Base-by-base conservation (phyloP, 108 stramenopile species). In the Cyclotella choctawhatcheeana region DNA sequence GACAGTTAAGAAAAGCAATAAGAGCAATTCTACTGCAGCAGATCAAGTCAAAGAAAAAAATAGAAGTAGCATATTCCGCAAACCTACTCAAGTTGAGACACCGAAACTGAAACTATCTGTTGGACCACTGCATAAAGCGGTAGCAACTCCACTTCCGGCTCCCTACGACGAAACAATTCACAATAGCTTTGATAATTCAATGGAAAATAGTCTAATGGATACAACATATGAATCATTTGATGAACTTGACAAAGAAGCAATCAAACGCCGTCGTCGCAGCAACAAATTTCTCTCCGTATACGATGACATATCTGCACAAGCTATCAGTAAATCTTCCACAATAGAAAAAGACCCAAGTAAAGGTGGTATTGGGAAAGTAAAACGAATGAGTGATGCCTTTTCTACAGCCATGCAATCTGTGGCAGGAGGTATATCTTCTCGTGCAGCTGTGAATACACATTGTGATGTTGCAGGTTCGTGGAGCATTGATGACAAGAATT, bases 1-100 rank as follows among this genome's bases (percentile, higher is more conserved):
- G 30, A 61, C 60, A 1, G 17, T 61, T 13, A 61, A 61, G 30
- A 61, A 61, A 20, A 61, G 43, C 22, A 61, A 61, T 30, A 22
- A 40, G 16, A 61, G 24, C 30, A 58, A n/a, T 30, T 1, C 10
- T 8, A 32, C 2, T 33, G 13, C 0, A 58, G 33, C 32, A 5
- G 16, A 31, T 24, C 56, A 31, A 10, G 14, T 10, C 3, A 58
- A 2, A 12, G 30, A 16, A 18, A 58, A 5, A 29, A 58, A 58
- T 8, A 5, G 56, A 58, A 2, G 44, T 40, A 61, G 60, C 24
- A 22, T 44, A 8, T 61, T 61, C 21, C 60, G 60, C 1, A 58
- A 58, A 5, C 5, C 17, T 2, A 30, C 12, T 17, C 5, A 3
- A 26, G 56, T 13, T 5, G 56, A 58, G 1, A 32, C 3, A 58